Evolutionary conservation across 2,329 filamentous ascomycete genomes (phyloP).

Genomic region (Lachnellula cervina): DNA sequence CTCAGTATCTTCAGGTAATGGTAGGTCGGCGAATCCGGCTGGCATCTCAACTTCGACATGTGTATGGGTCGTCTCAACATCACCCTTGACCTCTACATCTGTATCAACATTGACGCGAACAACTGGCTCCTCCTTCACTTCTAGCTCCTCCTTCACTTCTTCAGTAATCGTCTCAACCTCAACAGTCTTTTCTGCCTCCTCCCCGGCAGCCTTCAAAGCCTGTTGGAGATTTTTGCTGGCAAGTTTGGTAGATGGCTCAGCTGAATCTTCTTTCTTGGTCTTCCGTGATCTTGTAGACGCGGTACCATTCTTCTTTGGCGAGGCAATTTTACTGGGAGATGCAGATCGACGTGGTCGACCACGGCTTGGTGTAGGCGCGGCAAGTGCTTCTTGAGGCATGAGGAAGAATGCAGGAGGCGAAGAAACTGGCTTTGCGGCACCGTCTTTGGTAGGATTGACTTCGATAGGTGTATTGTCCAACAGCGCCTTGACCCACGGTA

Average conservation of each 20-base stretch:
- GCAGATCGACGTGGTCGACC: conserved; percentile 53
- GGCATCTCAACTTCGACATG: conserved; percentile 75
- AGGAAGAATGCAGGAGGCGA: conserved; percentile 73
- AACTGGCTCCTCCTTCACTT: conserved; percentile 46
- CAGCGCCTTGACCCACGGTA: conserved; percentile 85
- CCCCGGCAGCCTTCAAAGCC: conserved; percentile 40
- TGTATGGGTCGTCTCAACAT: conserved; percentile 64
- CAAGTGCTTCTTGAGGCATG: conserved; percentile 38
- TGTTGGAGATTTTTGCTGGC: conserved; percentile 44
- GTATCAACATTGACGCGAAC: conserved; percentile 69
- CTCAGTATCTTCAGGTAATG: conserved; percentile 70
- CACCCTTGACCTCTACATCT: conserved; percentile 49
- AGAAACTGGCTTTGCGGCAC: conserved; percentile 67
- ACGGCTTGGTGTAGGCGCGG: conserved; percentile 31
- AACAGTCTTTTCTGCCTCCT: conserved; percentile 24
- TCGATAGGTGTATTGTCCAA: conserved; percentile 80
- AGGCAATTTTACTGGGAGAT: conserved; percentile 47
- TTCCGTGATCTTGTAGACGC: conserved; percentile 35
- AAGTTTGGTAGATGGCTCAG: conserved; percentile 43
- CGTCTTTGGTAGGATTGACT: conserved; percentile 33
- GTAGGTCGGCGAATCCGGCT: conserved; percentile 58
- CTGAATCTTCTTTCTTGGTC: conserved; percentile 39
- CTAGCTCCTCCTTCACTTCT: conserved; percentile 14
- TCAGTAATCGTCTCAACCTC: conserved; percentile 6
- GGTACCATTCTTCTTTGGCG: conserved; percentile 37